Conservation (phyloP, 1,284 basidiomycete species). For the Leccinum huronense region DNA sequence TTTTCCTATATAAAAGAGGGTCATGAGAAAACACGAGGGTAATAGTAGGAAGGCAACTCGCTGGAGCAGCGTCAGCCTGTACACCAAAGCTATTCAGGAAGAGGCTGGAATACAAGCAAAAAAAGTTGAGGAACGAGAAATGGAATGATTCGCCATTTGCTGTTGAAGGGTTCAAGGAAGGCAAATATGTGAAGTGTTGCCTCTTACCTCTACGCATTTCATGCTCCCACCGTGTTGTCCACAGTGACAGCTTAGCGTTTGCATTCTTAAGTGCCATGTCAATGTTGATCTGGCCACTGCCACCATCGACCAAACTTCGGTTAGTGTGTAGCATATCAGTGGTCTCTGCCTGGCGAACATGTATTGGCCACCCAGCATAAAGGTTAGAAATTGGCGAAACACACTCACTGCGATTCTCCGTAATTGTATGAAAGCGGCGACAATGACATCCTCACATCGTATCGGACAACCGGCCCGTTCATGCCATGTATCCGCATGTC, state of each 20-base stretch:
- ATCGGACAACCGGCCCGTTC: constrained; percentile 51
- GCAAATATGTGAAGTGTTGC: constrained; percentile 4
- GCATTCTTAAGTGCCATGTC: constrained; percentile 67
- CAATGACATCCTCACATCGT: constrained; percentile 75
- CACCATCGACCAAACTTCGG: constrained; percentile 44
- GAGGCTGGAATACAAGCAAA: constrained; percentile 71
- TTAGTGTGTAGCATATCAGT: constrained; percentile 68
- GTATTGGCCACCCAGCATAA: constrained; percentile 13
- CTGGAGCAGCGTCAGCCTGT: constrained; percentile 57
- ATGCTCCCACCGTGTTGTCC: constrained; percentile 64
- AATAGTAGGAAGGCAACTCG: constrained; percentile 32
- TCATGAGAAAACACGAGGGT: constrained; percentile 8
- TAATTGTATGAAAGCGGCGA: constrained; percentile 70
- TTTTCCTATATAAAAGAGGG: constrained; percentile 35
- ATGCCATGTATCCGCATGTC: constrained; percentile 68
- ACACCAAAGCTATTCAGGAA: constrained; percentile 82
- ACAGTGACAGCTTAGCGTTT: constrained; percentile 66
- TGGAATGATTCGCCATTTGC: constrained; percentile 70
- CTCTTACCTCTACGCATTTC: constrained; percentile 66
- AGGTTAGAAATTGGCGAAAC: background rate
- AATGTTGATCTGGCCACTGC: constrained; percentile 62
- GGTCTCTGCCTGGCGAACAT: constrained; percentile 57
- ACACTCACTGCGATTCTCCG: constrained; percentile 68
- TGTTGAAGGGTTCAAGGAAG: constrained; percentile 30
- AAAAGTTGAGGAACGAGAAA: constrained; percentile 66